Evolutionary conservation across 306 rosid species (phyloP).

Genomic region (Cucumis cinereus): DNA sequence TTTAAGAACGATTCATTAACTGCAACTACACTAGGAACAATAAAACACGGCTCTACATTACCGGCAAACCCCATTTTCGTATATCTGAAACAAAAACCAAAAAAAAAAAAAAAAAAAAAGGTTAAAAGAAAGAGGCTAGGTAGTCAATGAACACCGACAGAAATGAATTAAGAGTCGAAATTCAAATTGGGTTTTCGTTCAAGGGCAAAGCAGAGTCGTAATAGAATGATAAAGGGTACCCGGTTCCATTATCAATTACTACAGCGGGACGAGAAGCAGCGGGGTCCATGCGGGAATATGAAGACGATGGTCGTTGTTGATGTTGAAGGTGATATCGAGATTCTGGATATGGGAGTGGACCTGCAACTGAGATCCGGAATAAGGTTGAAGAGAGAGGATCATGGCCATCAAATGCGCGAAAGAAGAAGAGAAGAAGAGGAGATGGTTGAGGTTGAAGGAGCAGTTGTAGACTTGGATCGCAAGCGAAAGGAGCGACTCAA

Average conservation of each 20-base stretch:
- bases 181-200: constrained; percentile 10
- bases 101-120: background rate
- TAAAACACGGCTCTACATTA: constrained; percentile 90
- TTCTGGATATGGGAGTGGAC: constrained; percentile 29
- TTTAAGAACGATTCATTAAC: constrained; percentile 75
- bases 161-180: background rate
- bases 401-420: constrained; percentile 41
- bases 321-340: background rate
- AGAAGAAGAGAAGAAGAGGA: constrained; percentile 10
- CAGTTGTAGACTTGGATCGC: constrained; percentile 40
- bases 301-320: background rate
- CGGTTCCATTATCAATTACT: constrained; percentile 93
- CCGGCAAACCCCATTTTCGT: constrained; percentile 99
- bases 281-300: constrained; percentile 65
- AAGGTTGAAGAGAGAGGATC: constrained; percentile 42
- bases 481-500: constrained; percentile 57
- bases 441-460: constrained; percentile 15
- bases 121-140: background rate
- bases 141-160: background rate
- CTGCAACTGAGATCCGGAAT: constrained; percentile 71
- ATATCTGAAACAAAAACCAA: constrained; percentile 35
- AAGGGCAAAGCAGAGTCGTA: background rate
- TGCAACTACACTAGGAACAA: constrained; percentile 79
- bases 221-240: constrained; percentile 28
- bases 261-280: constrained; percentile 91